These are phyloP conservation scores for Yamadazyma mexicana DNA, from an alignment of 1,139 yeast genomes.

Conservation along the genomic window DNA sequence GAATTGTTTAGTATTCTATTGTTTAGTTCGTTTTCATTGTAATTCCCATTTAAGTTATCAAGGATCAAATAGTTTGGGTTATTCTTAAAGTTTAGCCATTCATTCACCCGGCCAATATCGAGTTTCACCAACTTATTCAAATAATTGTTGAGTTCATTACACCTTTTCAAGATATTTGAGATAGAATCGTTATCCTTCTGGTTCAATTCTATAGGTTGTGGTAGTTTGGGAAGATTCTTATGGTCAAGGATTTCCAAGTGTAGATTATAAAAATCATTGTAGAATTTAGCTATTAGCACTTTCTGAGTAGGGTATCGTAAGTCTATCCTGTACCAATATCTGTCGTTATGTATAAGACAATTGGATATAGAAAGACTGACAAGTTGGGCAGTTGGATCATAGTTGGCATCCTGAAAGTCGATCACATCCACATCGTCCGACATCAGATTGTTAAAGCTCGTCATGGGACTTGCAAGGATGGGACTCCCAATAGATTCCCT, in stretches of 20 bases:
- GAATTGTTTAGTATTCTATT: slow-evolving; percentile 25
- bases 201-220: slow-evolving; percentile 40
- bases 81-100: slow-evolving; percentile 31
- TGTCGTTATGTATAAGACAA: slow-evolving; percentile 34
- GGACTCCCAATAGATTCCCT: slow-evolving; percentile 4
- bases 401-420: slow-evolving; percentile 5
- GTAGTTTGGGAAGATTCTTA: slow-evolving; percentile 36
- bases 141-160: slow-evolving; percentile 36
- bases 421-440: neutral
- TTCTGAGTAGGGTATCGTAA: slow-evolving; percentile 32
- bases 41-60: slow-evolving; percentile 7
- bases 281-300: slow-evolving; percentile 37
- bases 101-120: slow-evolving; percentile 21
- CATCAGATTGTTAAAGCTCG: neutral
- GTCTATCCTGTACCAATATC: slow-evolving; percentile 48
- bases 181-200: slow-evolving; percentile 9
- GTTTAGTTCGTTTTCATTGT: slow-evolving; percentile 22
- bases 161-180: slow-evolving; percentile 21
- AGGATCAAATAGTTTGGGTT: slow-evolving; percentile 9
- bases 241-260: slow-evolving; percentile 25
- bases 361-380: slow-evolving; percentile 30
- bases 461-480: slow-evolving; percentile 5
- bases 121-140: slow-evolving; percentile 24
- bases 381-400: slow-evolving; percentile 8
- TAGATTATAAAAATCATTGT: slow-evolving; percentile 45